These are phyloP conservation scores for Triglochin maritima DNA, from an alignment of 106 monocot genomes.

Conservation along the genomic window DNA sequence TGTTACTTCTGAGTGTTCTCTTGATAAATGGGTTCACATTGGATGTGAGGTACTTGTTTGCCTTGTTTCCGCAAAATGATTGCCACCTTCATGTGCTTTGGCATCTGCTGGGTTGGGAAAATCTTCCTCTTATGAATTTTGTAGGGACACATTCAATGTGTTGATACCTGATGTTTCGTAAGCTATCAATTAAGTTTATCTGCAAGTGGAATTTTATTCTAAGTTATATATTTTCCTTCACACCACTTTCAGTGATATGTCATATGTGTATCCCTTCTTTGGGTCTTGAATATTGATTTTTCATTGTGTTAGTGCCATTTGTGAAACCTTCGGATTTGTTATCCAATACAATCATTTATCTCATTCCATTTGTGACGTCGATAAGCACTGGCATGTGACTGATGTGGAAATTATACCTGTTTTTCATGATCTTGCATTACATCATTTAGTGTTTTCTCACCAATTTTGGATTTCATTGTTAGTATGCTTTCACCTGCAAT, in stretches of 20 bases:
- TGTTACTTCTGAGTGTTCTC: neutral
- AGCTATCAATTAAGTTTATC: neutral
- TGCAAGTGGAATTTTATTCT: neutral
- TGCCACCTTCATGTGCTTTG: neutral
- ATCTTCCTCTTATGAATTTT: neutral
- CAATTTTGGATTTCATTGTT: too few relatives aligned
- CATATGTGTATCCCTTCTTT: too few relatives aligned
- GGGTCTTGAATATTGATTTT: neutral
- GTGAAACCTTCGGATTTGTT: too few relatives aligned
- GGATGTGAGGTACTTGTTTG: neutral
- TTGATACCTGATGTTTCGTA: neutral
- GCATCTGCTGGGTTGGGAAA: neutral
- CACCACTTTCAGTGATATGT: too few relatives aligned
- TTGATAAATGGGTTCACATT: neutral
- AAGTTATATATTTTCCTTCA: too few relatives aligned
- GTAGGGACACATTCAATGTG: neutral
- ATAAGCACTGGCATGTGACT: too few relatives aligned
- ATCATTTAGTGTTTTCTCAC: neutral
- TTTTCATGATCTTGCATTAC: neutral
- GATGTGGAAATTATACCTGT: too few relatives aligned
- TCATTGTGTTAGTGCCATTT: neutral
- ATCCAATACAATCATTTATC: too few relatives aligned
- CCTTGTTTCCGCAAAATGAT: neutral
- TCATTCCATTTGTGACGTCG: too few relatives aligned
- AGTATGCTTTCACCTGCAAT: too few relatives aligned